Conservation (phyloP, 1,139 yeast genomes). For the Scheffersomyces quercinus region DNA sequence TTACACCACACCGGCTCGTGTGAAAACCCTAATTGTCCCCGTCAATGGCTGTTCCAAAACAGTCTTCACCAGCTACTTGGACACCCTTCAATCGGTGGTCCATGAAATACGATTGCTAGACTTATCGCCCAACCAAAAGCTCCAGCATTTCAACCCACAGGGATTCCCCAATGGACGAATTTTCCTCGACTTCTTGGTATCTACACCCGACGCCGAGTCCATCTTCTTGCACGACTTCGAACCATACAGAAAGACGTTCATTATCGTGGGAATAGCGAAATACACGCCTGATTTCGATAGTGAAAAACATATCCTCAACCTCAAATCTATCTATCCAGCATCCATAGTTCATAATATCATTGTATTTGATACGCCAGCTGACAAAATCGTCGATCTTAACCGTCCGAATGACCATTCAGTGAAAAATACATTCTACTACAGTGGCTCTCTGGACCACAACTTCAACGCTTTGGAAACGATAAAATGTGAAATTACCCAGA, state of each 20-base stretch:
- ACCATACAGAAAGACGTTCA: constrained; percentile 76
- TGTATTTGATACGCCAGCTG: constrained; percentile 54
- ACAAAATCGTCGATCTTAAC: constrained; percentile 11
- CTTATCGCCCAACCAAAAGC: constrained; percentile 62
- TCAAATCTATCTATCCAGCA: constrained; percentile 46
- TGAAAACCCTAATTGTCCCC: constrained; percentile 72
- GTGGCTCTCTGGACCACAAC: constrained; percentile 17
- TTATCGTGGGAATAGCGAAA: constrained; percentile 63
- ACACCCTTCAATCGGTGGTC: constrained; percentile 45
- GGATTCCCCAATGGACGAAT: constrained; percentile 78
- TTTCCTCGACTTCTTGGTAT: constrained; percentile 53
- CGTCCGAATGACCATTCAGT: constrained; percentile 22
- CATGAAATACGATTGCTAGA: constrained; percentile 73
- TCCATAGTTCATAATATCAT: constrained; percentile 66
- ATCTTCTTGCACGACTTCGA: constrained; percentile 82
- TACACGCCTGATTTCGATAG: constrained; percentile 33
- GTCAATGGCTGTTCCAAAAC: constrained; percentile 51
- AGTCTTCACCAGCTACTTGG: constrained; percentile 50
- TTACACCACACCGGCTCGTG: constrained; percentile 58
- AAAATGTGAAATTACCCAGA: constrained; percentile 69
- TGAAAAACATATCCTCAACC: constrained; percentile 26
- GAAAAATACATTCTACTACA: constrained; percentile 26
- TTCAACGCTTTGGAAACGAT: constrained; percentile 61
- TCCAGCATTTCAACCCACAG: constrained; percentile 73
- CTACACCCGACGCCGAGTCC: constrained; percentile 55